Evolutionary conservation across 176 grass and related monocot species (phyloP).

Genomic region (Oryza meridionalis): DNA sequence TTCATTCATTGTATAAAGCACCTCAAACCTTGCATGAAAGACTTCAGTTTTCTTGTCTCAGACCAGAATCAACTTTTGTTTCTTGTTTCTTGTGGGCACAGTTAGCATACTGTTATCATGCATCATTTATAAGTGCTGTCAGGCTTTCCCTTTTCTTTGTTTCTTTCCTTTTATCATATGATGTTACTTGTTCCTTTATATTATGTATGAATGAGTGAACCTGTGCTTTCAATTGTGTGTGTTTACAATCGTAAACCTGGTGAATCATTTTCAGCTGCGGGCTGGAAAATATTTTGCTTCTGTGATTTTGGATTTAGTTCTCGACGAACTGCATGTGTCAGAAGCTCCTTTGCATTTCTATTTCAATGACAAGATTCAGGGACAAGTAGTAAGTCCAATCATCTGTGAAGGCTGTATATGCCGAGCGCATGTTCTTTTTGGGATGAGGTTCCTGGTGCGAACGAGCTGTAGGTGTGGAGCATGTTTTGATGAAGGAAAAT

Average conservation of each 20-base stretch:
- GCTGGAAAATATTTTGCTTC: constrained; percentile 1
- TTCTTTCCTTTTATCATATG: background rate
- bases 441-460: constrained; percentile 15
- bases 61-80: background rate
- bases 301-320: constrained; percentile 15
- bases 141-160: background rate
- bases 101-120: background rate
- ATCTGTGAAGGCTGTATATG: constrained; percentile 24
- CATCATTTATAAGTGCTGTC: background rate
- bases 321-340: constrained; percentile 14
- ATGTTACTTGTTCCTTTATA: background rate
- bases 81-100: background rate
- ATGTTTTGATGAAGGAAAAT: background rate
- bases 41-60: background rate
- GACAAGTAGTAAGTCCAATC: background rate
- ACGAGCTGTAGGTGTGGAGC: constrained; percentile 23
- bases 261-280: constrained; percentile 7
- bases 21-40: background rate
- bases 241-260: background rate
- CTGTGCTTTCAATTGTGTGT: background rate
- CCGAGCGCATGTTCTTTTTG: constrained; percentile 37
- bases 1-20: background rate
- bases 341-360: constrained; percentile 8
- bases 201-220: background rate
- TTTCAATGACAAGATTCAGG: background rate